Evolutionary conservation across 495 filamentous ascomycete genomes (phyloP), one percentile per base, ranked within the genome.

Genomic region (Pyrenula massariospora): DNA sequence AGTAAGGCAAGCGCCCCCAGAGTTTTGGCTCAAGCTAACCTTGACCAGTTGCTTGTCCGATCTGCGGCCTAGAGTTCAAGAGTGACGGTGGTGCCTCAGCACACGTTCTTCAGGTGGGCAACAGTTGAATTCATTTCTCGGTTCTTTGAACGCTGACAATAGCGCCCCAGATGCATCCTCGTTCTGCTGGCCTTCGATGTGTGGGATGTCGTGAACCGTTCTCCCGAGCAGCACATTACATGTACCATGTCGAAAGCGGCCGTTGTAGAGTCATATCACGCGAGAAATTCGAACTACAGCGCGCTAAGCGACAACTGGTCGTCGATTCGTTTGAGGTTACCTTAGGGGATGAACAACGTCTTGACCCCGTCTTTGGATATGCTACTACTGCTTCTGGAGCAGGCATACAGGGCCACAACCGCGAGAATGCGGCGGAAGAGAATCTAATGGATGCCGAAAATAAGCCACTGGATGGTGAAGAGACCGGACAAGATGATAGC

Each of bases 61-160:
- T 80, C 22, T 84, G 81, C 58, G 73, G 73, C 19, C 56, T 69
- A 5, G 77, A 83, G 15, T 82, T 79, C 57, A 62, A 66, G 52
- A 74, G 70, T 42, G 67, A 69, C 10, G 66, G 62, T 5, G 80
- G 78, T 2, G 69, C 73, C 2, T 67, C 70, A 20, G 55, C 54
- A 47, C 81, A 84, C 57, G 67, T 77, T 50, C 65, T 66, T 21
- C 63, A 67, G 52, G 78, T 80, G 62, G 65, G 72, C 66, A 25
- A n/a, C 53, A 22, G 11, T 0, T 55, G 15, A 54, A 31, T 47
- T 10, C 2, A 21, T 12, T 10, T 24, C 12, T 22, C 36, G 42
- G 20, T 24, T 36, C 3, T 10, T 24, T 2, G 12, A n/a, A 25
- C 24, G n/a, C 12, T 54, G 8, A 11, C 5, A 42, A 42, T 42